Conservation (phyloP, 306 rosid species). For the Quillaja saponaria region DNA sequence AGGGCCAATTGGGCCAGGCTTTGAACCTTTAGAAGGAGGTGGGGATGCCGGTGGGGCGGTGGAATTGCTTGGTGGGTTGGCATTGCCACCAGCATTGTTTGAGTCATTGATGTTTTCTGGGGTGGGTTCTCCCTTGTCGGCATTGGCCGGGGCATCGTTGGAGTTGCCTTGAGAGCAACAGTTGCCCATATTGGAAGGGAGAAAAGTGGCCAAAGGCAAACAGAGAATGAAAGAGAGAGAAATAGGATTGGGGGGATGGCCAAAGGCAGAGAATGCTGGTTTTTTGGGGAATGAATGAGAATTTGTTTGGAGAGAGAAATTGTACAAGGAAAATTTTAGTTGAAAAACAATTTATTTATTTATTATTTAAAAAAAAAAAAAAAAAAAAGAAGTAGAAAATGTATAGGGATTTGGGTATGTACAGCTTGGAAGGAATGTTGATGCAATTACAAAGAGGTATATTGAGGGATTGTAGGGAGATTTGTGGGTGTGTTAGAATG, state of each 20-base stretch:
- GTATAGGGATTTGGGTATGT: constrained; percentile 2
- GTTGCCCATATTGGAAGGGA: constrained; percentile 77
- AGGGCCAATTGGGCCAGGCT: constrained; percentile 47
- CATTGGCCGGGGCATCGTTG: constrained; percentile 34
- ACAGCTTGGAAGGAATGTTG: constrained; percentile 62
- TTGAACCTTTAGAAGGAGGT: constrained; percentile 35
- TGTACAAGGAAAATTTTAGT: constrained; percentile 1
- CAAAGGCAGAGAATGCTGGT: constrained; percentile 40
- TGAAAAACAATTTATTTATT: constrained; percentile 24
- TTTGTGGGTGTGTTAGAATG: constrained; percentile 10
- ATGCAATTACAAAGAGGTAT: constrained; percentile 46
- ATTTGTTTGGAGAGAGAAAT: constrained; percentile 24
- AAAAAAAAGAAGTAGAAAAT: neutral
- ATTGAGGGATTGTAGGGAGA: constrained; percentile 62
- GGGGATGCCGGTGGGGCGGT: constrained; percentile 32
- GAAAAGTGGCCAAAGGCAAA: constrained; percentile 1
- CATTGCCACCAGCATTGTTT: neutral
- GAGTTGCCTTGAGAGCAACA: constrained; percentile 80
- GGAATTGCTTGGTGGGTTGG: neutral
- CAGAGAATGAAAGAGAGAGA: neutral
- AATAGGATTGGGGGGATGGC: constrained; percentile 18
- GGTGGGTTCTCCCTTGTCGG: constrained; percentile 38
- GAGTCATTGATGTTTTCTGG: neutral
- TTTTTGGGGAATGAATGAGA: constrained; percentile 46
- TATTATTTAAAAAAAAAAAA: constrained; percentile 31